phyloP scores from a whole-genome alignment of 2,329 filamentous ascomycete species.

The Sporothrix inflata region DNA sequence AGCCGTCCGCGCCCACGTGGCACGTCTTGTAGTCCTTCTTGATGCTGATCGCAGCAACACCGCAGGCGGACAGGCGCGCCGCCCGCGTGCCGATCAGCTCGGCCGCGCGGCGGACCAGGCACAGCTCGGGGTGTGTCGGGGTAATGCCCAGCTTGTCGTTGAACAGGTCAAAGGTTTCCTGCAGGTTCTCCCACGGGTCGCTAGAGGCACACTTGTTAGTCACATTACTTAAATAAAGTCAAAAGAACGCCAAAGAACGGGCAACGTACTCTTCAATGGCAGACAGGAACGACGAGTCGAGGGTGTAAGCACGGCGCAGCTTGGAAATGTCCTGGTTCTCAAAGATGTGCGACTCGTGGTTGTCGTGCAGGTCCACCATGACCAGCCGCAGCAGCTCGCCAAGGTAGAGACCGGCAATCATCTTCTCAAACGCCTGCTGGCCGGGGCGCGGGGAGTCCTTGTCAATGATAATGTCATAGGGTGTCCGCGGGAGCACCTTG shows the following conservation, averaged over 20 bases:
- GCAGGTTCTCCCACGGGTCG: slow-evolving; percentile 93
- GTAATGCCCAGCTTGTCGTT: slow-evolving; percentile 72
- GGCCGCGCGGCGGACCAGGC: slow-evolving; percentile 83
- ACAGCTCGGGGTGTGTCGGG: slow-evolving; percentile 76
- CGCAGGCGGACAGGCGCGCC: slow-evolving; percentile 89
- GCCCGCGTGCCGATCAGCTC: slow-evolving; percentile 95
- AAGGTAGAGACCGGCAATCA: slow-evolving; percentile 92
- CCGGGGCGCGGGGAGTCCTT: slow-evolving; percentile 88
- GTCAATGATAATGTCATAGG: slow-evolving; percentile 86
- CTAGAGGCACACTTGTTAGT: slow-evolving; percentile 46
- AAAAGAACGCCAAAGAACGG: neutral
- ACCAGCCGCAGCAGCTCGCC: slow-evolving; percentile 93
- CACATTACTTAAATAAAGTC: neutral
- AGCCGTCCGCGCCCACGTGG: slow-evolving; percentile 95
- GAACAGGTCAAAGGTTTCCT: slow-evolving; percentile 85
- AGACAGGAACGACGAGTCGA: slow-evolving; percentile 93
- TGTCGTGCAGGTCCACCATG: slow-evolving; percentile 82
- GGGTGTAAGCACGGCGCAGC: slow-evolving; percentile 82
- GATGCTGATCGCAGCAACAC: slow-evolving; percentile 93
- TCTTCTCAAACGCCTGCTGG: slow-evolving; percentile 96
- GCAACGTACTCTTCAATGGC: slow-evolving; percentile 78
- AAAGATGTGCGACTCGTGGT: slow-evolving; percentile 75
- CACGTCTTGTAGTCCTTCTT: slow-evolving; percentile 89
- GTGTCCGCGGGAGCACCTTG: slow-evolving; percentile 80
- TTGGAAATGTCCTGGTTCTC: slow-evolving; percentile 77